phyloP scores from a whole-genome alignment of 2,329 filamentous ascomycete species.

The Ascochyta viciae-villosae region DNA sequence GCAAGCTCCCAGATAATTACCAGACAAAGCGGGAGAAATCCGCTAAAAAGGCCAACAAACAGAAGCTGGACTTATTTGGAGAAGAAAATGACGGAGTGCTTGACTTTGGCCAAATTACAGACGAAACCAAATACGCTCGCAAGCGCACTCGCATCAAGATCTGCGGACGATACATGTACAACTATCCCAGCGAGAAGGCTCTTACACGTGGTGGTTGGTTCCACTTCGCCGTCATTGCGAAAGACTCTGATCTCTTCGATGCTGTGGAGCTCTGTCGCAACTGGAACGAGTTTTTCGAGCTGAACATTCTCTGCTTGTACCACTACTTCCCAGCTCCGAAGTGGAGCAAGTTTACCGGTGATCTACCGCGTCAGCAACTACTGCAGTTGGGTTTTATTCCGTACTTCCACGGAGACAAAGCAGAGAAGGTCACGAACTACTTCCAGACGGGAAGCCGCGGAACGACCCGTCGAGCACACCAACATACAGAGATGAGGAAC shows the following conservation, averaged over 20 bases:
- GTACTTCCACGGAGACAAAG: slow-evolving; percentile 44
- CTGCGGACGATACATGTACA: slow-evolving; percentile 59
- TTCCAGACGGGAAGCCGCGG: slow-evolving; percentile 45
- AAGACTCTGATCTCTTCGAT: slow-evolving; percentile 55
- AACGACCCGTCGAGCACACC: slow-evolving; percentile 44
- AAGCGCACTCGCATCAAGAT: slow-evolving; percentile 56
- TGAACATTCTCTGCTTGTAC: slow-evolving; percentile 55
- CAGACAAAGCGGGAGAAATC: slow-evolving; percentile 45
- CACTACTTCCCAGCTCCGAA: slow-evolving; percentile 58
- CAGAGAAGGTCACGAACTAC: slow-evolving; percentile 42
- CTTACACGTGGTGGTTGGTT: slow-evolving; percentile 59
- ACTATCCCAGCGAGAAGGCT: slow-evolving; percentile 58
- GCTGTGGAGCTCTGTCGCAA: slow-evolving; percentile 57
- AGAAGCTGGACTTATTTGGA: slow-evolving; percentile 3
- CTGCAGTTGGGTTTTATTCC: slow-evolving; percentile 52
- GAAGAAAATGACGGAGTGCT: slow-evolving; percentile 30
- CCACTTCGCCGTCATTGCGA: slow-evolving; percentile 60
- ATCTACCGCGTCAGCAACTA: slow-evolving; percentile 49
- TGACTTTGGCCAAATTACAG: slow-evolving; percentile 49
- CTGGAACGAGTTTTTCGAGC: slow-evolving; percentile 60
- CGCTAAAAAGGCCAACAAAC: slow-evolving; percentile 22
- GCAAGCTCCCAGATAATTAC: slow-evolving; percentile 26
- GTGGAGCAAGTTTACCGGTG: slow-evolving; percentile 54
- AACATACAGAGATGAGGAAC: slow-evolving; percentile 48
- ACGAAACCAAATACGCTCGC: slow-evolving; percentile 40